Conservation (phyloP, 495 filamentous ascomycete species). For the Lindgomyces ingoldianus region DNA sequence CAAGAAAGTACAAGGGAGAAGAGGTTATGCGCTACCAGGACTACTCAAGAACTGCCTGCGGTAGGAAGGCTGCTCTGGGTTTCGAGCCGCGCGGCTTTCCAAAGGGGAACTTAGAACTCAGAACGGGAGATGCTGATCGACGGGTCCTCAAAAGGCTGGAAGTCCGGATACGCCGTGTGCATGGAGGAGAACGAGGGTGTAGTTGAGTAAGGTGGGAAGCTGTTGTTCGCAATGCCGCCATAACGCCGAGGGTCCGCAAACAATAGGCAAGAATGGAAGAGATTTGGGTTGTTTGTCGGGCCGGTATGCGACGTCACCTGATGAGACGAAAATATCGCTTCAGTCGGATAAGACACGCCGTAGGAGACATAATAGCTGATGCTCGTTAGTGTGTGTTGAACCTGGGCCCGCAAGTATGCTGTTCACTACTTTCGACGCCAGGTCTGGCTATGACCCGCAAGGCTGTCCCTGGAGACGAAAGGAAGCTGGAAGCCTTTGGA, state of each 20-base stretch:
- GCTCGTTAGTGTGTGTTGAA: background rate
- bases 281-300: background rate
- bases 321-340: background rate
- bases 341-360: background rate
- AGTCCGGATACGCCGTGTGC: constrained; percentile 1
- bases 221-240: constrained; percentile 14
- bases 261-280: constrained; percentile 35
- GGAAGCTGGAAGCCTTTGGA: constrained; percentile 53
- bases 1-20: constrained; percentile 13
- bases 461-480: constrained; percentile 36
- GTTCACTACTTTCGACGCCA: constrained; percentile 40
- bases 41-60: background rate
- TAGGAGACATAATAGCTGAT: background rate
- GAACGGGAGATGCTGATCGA: constrained; percentile 10
- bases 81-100: background rate
- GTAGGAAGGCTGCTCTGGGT: background rate
- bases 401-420: constrained; percentile 3
- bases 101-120: constrained; percentile 6
- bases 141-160: background rate
- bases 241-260: constrained; percentile 25
- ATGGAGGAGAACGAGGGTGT: background rate
- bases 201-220: background rate
- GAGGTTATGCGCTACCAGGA: background rate
- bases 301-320: background rate
- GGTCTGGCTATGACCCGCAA: constrained; percentile 25